phyloP scores from a whole-genome alignment of 2,329 filamentous ascomycete genomes.

The Akanthomyces lecanii region DNA sequence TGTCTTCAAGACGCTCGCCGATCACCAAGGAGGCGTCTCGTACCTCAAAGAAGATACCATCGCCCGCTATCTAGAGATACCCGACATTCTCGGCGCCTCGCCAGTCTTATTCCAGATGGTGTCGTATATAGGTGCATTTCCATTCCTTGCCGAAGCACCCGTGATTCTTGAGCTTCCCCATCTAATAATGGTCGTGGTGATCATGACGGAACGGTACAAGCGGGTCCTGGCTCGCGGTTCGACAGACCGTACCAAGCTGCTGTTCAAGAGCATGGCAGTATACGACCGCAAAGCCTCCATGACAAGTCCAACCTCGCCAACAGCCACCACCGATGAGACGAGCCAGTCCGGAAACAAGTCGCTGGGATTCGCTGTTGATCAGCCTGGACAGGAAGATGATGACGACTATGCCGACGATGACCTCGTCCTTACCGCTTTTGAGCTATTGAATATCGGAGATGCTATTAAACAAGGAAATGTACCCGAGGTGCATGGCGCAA shows the following conservation, averaged over 20 bases:
- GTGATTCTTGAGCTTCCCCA: constrained; percentile 65
- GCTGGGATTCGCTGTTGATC: constrained; percentile 45
- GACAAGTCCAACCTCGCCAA: constrained; percentile 18
- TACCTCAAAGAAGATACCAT: constrained; percentile 68
- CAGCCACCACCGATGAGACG: background rate
- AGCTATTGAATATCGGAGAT: constrained; percentile 61
- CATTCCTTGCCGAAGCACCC: constrained; percentile 66
- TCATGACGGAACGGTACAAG: constrained; percentile 67
- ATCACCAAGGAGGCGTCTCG: constrained; percentile 55
- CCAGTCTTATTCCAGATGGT: constrained; percentile 68
- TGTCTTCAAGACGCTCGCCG: constrained; percentile 67
- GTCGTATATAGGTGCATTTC: constrained; percentile 68
- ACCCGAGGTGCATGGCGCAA: constrained; percentile 54
- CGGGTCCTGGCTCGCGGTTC: constrained; percentile 57
- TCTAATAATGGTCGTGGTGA: constrained; percentile 66
- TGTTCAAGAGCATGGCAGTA: constrained; percentile 69
- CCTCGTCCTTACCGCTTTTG: constrained; percentile 64
- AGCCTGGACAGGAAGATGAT: constrained; percentile 35
- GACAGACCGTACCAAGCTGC: constrained; percentile 55
- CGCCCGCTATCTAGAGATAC: constrained; percentile 67
- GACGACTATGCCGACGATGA: constrained; percentile 53
- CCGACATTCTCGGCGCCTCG: constrained; percentile 63
- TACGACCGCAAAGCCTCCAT: constrained; percentile 56
- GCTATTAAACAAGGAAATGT: constrained; percentile 52
- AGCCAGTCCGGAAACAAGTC: background rate